Conservation (phyloP, 768 basidiomycete genomes). For the Russula earlei region DNA sequence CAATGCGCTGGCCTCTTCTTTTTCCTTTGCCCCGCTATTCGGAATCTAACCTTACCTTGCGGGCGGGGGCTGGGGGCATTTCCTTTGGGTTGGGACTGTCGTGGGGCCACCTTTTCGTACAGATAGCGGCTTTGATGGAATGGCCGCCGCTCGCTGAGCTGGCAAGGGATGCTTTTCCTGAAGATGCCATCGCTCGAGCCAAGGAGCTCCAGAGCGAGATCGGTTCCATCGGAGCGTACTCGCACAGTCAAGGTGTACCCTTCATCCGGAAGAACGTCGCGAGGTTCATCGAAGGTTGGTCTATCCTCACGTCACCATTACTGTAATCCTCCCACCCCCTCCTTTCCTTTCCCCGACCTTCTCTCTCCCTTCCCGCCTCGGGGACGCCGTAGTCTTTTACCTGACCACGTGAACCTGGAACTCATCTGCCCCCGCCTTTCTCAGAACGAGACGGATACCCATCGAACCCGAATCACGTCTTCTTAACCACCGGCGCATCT, state of each 20-base stretch:
- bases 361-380: not conserved
- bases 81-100: not conserved
- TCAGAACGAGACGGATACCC: constrained; percentile 87
- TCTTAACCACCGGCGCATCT: constrained; percentile 91
- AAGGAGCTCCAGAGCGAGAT: constrained; percentile 74
- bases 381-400: not conserved
- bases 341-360: too few species aligned
- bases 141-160: constrained; percentile 78
- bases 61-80: too few species aligned
- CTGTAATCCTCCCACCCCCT: not conserved
- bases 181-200: constrained; percentile 78
- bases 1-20: not conserved
- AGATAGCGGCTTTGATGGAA: constrained; percentile 89
- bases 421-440: not conserved
- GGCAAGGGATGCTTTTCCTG: constrained; percentile 71
- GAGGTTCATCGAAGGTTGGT: constrained; percentile 75
- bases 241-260: constrained; percentile 88
- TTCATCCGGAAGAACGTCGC: constrained; percentile 84
- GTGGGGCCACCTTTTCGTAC: not conserved
- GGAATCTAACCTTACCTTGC: not conserved
- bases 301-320: not conserved
- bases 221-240: constrained; percentile 91
- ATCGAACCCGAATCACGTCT: constrained; percentile 75
- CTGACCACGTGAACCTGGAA: not conserved
- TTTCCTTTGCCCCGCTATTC: not conserved